Conservation (phyloP, 1,284 basidiomycete genomes). For the Cutaneotrichosporon cavernicola region DNA sequence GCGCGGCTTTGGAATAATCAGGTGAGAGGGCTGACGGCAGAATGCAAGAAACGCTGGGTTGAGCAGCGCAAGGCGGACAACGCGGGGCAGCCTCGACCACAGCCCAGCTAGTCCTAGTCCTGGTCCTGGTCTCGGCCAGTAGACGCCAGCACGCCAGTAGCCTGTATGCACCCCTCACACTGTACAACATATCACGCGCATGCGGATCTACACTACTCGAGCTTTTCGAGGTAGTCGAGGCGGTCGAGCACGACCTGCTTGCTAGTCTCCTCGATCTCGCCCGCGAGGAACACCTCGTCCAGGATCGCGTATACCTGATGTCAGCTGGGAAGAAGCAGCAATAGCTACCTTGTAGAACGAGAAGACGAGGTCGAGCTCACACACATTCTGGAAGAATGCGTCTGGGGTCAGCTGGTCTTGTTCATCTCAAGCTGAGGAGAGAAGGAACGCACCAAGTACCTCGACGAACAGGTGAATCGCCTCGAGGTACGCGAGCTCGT, state of each 20-base stretch:
- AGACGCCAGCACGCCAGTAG: too few species aligned
- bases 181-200: neutral
- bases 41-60: slow-evolving; percentile 52
- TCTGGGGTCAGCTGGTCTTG: slow-evolving; percentile 58
- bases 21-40: slow-evolving; percentile 16
- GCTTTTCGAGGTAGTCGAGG: slow-evolving; percentile 83
- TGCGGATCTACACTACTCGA: slow-evolving; percentile 53
- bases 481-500: slow-evolving; percentile 94
- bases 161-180: neutral
- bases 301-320: slow-evolving; percentile 88
- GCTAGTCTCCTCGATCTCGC: slow-evolving; percentile 96
- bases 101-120: neutral
- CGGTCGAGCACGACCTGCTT: slow-evolving; percentile 90
- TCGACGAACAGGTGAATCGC: slow-evolving; percentile 98
- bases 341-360: slow-evolving; percentile 88
- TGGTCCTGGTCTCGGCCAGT: too few species aligned
- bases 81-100: neutral
- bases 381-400: slow-evolving; percentile 97
- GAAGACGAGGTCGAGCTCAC: slow-evolving; percentile 94
- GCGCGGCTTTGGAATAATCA: too few species aligned
- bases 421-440: neutral
- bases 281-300: slow-evolving; percentile 98
- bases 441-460: slow-evolving; percentile 71
- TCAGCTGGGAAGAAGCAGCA: slow-evolving; percentile 1
- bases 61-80: slow-evolving; percentile 12